Evolutionary conservation across 768 basidiomycete genomes (phyloP), one percentile per base, ranked within the genome.

Genomic region (Boletales sp.): DNA sequence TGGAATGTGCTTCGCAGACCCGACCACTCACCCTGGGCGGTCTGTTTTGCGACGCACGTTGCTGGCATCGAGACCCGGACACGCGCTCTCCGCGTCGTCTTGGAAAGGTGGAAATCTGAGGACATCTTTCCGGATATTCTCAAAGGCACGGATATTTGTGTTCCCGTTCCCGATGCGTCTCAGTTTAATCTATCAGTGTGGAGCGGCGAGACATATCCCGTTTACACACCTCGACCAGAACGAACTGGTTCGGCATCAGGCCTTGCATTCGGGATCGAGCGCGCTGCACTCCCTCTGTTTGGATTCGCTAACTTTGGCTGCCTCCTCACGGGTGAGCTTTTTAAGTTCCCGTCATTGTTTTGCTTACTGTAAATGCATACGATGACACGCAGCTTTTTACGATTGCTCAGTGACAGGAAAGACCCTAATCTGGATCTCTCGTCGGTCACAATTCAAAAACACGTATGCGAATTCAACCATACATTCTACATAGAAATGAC

Each of bases 241-340:
- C 54, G 49, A 31, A 4, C 7, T 10, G 36, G 14, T 28, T 13
- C 44, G 19, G 4, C 19, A 19, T 39, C 58, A 14, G 60, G 12
- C 25, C 35, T 56, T 50, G 74, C 51, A 38, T 75, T 76, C 41
- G 65, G 71, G 17, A 69, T 76, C 40, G 74, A 75, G 50, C 71
- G 74, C 31, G 70, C 74, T 35, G 72, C 71, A 4, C 65, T 76
- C 15, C 74, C 75, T 38, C 50, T 76, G n/a, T 76, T 76, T 51
- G 71, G 72, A 8, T 70, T 76, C 25, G 61, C 68, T 14, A 74
- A 76, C 48, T 76, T 72, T 54, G 75, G 75, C 42, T 73, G 67
- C 33, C 59, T 76, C 14, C 68, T 75, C 13, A 75, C 62, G 14
- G 73, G 74, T 71, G 46, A 46, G 61, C 44, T 9, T 15, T 9